Percentiles rank a stretch among this genome's conserved stretches.
These are phyloP conservation scores for Barnettozyma californica DNA, from an alignment of 805 yeast genomes.

Conservation along the genomic window DNA sequence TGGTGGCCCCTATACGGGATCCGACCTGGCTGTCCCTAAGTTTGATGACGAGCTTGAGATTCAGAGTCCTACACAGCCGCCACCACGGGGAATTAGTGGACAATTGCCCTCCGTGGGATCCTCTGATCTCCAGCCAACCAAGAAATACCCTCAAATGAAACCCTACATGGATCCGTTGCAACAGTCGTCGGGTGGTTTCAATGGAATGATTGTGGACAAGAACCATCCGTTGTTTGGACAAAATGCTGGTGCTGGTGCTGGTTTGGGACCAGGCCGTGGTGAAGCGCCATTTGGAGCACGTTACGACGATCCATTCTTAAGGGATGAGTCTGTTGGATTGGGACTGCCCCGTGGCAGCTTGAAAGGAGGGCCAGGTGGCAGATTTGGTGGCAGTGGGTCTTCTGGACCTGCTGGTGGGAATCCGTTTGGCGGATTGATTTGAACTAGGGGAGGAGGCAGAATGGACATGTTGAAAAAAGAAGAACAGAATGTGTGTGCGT, in stretches of 20 bases:
- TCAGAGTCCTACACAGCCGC: conserved; percentile 3
- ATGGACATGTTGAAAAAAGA: background rate
- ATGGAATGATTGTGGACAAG: conserved; percentile 52
- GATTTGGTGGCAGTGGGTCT: conserved; percentile 1
- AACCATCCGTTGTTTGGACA: conserved; percentile 44
- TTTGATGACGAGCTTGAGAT: conserved; percentile 50
- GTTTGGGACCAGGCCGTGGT: background rate
- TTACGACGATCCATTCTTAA: conserved; percentile 5
- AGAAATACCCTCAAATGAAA: conserved; percentile 36
- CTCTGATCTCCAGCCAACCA: conserved; percentile 46
- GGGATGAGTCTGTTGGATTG: conserved; percentile 8
- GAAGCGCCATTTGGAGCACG: conserved; percentile 6
- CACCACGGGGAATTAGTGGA: background rate
- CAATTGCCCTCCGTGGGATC: conserved; percentile 39
- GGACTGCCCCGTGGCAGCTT: conserved; percentile 10
- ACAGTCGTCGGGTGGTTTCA: conserved; percentile 16
- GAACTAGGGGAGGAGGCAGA: background rate
- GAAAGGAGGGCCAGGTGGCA: background rate
- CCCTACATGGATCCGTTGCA: conserved; percentile 39
- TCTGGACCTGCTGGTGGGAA: conserved; percentile 2
- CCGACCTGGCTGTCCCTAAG: conserved; percentile 34
- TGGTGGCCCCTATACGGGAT: background rate
- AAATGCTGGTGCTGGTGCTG: background rate
- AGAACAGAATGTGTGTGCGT: too few species aligned
- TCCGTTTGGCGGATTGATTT: conserved; percentile 8